Evolutionary conservation across 208 protist species (phyloP), one percentile per base, ranked within the genome.

Genomic region (Leishmania mexicana): DNA sequence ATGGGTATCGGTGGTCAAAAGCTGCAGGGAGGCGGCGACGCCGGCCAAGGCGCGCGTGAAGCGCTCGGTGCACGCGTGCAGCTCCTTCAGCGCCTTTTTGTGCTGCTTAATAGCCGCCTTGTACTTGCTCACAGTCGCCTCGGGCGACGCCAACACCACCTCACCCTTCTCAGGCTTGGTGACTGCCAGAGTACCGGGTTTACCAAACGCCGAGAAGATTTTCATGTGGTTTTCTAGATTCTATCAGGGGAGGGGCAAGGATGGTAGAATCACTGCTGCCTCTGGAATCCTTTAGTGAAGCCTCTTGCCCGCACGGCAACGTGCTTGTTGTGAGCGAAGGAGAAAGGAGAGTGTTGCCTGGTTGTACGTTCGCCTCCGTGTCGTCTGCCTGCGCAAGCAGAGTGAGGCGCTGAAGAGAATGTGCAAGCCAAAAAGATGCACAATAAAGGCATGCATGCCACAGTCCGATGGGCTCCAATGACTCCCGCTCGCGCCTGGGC

Each of bases 11-110:
- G 68, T 47, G 4, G 83, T 67, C 1, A 91, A 71, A 1, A 21
- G 35, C 5, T 85, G 77, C 1, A 91, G 76, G 7, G 83, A 85
- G 31, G 21, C 38, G 35, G 83, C 81, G 19, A 91, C 83, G 7
- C 38, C 75, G 3, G 42, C 75, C 47, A 91, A 68, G 11, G 83
- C 76, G 42, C 67, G 67, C 21, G 70, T 78, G 76, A 85, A 87
- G 24, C 71, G 42, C 13, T 75, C 70, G 8, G 84, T 75, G 53
- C 70, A 81, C 3, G 1, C 24, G 19, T 53, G 53, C 38, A 88
- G 88, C 51, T 88, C 81, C 62, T 83, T 83, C 58, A 88, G 35
- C 1, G 88, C 88, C 62, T 78, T 81, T 28, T 81, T 73, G 72
- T 91, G 85, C 10, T 57, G 47, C 47, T 72, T 80, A 68, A 85